Base-by-base conservation (phyloP, 116 monocot species). In the Dioscorea cayenensis region DNA sequence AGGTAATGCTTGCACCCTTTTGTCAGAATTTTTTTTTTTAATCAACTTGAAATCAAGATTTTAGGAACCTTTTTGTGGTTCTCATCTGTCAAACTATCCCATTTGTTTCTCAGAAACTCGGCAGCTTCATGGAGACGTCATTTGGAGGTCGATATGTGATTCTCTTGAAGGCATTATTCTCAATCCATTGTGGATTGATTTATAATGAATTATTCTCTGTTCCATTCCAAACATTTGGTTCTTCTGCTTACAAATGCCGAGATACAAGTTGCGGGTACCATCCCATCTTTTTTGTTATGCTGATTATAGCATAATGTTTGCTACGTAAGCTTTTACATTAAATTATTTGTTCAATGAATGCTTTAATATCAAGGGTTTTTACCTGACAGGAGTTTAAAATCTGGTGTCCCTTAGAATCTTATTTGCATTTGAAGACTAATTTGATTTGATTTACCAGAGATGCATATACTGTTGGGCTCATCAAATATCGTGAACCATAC, bases 171-270 rank as follows among this genome's bases (percentile, higher is more conserved):
- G 79, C 99, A 72, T 70, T 99, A 28, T 99, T 99, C 77, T 99
- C 99, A 48, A 99, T 99, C 68, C 94, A 99, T 71, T 94, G 94
- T 80, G 99, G 99, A 19, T 77, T 99, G 67, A 85, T 99, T 49
- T 99, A 99, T 74, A 99, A 99, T 76, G 99, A 99, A 43, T 99
- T 99, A 75, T 99, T 99, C 80, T 99, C 91, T 67, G 85, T 94
- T 73, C 94, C 99, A 49, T 94, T 91, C 73, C 85, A 91, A 63
- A 87, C 94, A 73, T 99, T 99, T 79, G 94, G 99, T 66, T 14
- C 68, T 77, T 99, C 99, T 76, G 94, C 99, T 69, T 99, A 99
- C 74, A 89, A 84, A 78, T 99, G 99, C 51, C 81, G 91, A 3
- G 89, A 94, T 72, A 9, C 71, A 59, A 77, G 38, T 78, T 90